Base-by-base conservation (phyloP, 305 asterid genomes). In the Striga hermonthica region DNA sequence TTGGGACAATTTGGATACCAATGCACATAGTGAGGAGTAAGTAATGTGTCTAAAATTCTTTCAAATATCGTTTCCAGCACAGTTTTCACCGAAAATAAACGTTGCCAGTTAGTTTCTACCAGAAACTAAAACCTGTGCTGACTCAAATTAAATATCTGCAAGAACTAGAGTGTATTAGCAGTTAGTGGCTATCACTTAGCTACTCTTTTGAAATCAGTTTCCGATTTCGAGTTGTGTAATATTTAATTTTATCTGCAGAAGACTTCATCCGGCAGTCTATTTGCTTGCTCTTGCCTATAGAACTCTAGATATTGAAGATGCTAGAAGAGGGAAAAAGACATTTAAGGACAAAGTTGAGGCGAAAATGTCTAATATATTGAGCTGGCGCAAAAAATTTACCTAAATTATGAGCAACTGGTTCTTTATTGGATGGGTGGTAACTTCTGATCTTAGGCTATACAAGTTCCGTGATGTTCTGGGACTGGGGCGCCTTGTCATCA, bases 261-360 rank as follows among this genome's bases (percentile, higher is more conserved):
- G 86, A 80, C 89, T 91, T 67, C 96, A 87, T 74, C 98, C 98
- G 61, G 96, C 96, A 41, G 74, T 91, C 68, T 89, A 91, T 81
- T 79, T 91, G 84, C 89, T 91, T 74, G 78, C 87, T 70, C 85
- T 91, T 73, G 96, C 96, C 72, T 91, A 91, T 76, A 82, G 96
- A 73, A 84, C 95, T 67, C 83, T 91, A 60, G 98, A 91, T 74
- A 79, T 89, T 64, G 98, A 91, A 82, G 82, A 80, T 72, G 76
- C 68, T 40, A 82, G 80, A 78, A 80, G 77, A 76, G 62, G 66
- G 55, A 85, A 72, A 78, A 77, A 60, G 74, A 66, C 84, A 44
- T 64, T 85, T 70, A 87, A 80, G 82, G 84, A 81, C 74, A 76
- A 80, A 66, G 78, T 87, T 62, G 84, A 79, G 75, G 81, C 75